These are phyloP conservation scores for Clarireedia paspali DNA, from an alignment of 2,329 filamentous ascomycete species.

Conservation along the genomic window DNA sequence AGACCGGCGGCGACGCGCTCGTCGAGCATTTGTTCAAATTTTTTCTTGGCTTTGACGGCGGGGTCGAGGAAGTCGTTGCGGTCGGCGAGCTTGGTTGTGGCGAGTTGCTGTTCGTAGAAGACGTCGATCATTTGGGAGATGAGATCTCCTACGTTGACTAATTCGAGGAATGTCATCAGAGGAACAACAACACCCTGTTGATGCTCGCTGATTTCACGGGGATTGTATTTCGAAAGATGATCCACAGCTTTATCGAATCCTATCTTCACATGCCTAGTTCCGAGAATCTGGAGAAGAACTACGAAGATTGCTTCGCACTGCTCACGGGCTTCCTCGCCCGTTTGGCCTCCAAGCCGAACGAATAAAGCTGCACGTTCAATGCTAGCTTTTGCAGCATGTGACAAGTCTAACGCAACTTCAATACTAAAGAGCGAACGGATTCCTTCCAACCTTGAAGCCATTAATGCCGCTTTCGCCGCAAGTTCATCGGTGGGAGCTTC, in stretches of 20 bases:
- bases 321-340: conserved; percentile 74
- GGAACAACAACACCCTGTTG: conserved; percentile 75
- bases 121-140: conserved; percentile 99
- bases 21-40: conserved; percentile 97
- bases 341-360: conserved; percentile 69
- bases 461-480: conserved; percentile 93
- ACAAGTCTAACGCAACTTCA: conserved; percentile 83
- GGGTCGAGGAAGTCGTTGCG: conserved; percentile 92
- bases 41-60: conserved; percentile 90
- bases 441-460: conserved; percentile 89
- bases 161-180: conserved; percentile 88
- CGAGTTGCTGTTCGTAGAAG: conserved; percentile 93
- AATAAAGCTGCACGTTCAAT: conserved; percentile 81
- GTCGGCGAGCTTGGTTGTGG: conserved; percentile 74
- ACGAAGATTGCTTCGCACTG: conserved; percentile 91
- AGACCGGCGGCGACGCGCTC: conserved; percentile 91
- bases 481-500: conserved; percentile 84
- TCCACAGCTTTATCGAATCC: conserved; percentile 90
- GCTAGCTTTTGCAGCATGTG: conserved; percentile 80
- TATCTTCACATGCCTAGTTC: conserved; percentile 78
- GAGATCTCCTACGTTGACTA: conserved; percentile 95
- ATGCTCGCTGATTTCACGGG: conserved; percentile 69
- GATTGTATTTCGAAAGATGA: conserved; percentile 86
- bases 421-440: conserved; percentile 95
- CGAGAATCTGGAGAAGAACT: conserved; percentile 72